These are phyloP conservation scores for Lasiosphaeriaceae sp. DNA, from an alignment of 495 filamentous ascomycete species.

Conservation along the genomic window DNA sequence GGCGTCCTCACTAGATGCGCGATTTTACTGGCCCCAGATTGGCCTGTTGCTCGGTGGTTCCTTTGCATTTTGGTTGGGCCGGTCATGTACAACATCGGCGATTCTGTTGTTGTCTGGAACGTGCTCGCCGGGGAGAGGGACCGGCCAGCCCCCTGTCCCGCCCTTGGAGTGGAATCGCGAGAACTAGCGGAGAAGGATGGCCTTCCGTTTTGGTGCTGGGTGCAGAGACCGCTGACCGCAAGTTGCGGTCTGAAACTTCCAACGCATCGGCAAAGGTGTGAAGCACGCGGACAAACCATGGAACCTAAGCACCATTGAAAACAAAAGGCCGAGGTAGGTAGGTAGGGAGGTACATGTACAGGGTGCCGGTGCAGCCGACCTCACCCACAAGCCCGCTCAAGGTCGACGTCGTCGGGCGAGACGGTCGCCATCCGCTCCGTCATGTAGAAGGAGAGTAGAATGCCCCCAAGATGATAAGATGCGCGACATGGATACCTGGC, in stretches of 20 bases:
- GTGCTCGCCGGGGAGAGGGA: not conserved
- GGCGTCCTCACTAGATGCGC: conserved; percentile 14
- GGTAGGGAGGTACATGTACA: no score
- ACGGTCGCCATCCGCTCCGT: not conserved
- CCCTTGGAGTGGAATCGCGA: conserved; percentile 4
- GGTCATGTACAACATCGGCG: conserved; percentile 7
- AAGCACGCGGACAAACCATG: no score
- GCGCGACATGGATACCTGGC: not conserved
- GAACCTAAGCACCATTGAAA: no score
- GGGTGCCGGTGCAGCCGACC: no score
- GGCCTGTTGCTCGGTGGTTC: not conserved
- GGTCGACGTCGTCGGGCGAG: not conserved
- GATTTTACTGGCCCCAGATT: conserved; percentile 21
- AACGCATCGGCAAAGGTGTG: not conserved
- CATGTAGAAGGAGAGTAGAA: not conserved
- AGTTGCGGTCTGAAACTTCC: conserved; percentile 21
- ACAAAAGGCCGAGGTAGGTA: no score
- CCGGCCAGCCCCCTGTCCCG: conserved; percentile 5
- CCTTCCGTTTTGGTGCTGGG: conserved; percentile 2
- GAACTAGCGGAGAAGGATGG: not conserved
- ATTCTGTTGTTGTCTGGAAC: conserved; percentile 3
- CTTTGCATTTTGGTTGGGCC: not conserved
- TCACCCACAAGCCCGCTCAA: not conserved
- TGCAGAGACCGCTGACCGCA: conserved; percentile 11
- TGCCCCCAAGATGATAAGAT: not conserved